Base-by-base conservation (phyloP, 2,329 filamentous ascomycete genomes). In the Sporothrix pseudoabietina region DNA sequence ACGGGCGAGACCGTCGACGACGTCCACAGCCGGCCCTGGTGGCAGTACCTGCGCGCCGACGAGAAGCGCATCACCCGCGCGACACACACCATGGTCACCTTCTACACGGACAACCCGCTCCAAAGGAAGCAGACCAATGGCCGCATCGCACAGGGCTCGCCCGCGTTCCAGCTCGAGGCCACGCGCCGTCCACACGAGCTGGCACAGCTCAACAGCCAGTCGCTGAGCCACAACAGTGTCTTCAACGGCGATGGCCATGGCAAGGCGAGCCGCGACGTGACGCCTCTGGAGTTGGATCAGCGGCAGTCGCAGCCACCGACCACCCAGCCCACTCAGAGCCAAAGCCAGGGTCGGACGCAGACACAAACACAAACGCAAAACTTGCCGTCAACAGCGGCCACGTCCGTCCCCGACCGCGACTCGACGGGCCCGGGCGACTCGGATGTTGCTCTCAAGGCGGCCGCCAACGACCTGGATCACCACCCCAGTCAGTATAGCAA, bases 11-110 rank as follows among this genome's bases (percentile, higher is more conserved):
- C 86, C n/a, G 90, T 98, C 72, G 91, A 93, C 76, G 93, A 97
- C 77, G 85, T 91, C 57, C 84, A 90, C 70, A 93, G 92, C 52
- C 87, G 89, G 77, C 87, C 94, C 0, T 99, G 96, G 96, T 99
- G 95, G 95, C 90, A 90, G 74, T 87, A 89, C 72, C 83, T 97
- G 71, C 88, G 89, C 47, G 92, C 94, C 49, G 88, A 90, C 75
- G 86, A 95, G 76, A 84, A 86, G 30, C 89, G 92, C 75, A 92
- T 97, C 75, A 83, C 87, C 57, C 87, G 87, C 77, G 93, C 94
- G 4, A 92, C 94, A 77, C 90, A 92, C 72, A 86, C 93, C 71
- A 92, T 98, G 85, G 88, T 89, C 49, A 89, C 88, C 75, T 91
- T 90, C 78, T 91, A 90, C 79, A 83, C 81, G 57, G 88, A 91